Evolutionary conservation across 1,284 basidiomycete species (phyloP), one percentile per base, ranked within the genome.

Genomic region (Coriolopsis trogii): DNA sequence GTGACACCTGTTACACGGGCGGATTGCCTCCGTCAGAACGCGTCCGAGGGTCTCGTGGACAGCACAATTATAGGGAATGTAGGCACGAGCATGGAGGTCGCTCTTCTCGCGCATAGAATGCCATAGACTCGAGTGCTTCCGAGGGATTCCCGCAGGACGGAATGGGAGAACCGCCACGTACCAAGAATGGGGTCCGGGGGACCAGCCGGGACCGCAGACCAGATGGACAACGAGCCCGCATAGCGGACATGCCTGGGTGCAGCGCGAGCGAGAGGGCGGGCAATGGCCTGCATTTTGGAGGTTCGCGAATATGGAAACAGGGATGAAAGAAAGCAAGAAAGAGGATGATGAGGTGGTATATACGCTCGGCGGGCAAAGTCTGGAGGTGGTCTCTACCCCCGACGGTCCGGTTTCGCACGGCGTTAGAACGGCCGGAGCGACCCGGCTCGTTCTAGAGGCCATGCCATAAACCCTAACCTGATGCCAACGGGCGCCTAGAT

Each of bases 171-270:
- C 44, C 40, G 53, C 47, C 41, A 74, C 80, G 49, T 61, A 93
- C 93, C 94, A 49, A 97, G 87, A 77, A 97, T 97, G 46, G 94
- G 84, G 72, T 97, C 94, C 29, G 95, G 94, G 60, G 94, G 94
- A 41, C 95, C 94, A 28, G 89, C 87, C 52, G 86, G 83, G 55
- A 97, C 93, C 57, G 81, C 73, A 34, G 89, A 82, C 94, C 94
- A 97, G 33, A 84, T 85, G 28, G 91, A 93, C 57, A 86, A 67
- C 47, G 73, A 66, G 13, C 66, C 65, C 28, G 63, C 63, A 52
- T 64, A 59, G 52, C 67, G 64, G 60, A 71, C 61, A 39, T 64
- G 58, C 55, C 58, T 57, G 46, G 68, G 67, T 39, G 67, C 55
- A 20, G 63, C 58, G 56, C 70, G 65, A 25, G 66, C 58, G 49